Conservation (phyloP, 257 asterid genomes). For the Mitragyna speciosa region DNA sequence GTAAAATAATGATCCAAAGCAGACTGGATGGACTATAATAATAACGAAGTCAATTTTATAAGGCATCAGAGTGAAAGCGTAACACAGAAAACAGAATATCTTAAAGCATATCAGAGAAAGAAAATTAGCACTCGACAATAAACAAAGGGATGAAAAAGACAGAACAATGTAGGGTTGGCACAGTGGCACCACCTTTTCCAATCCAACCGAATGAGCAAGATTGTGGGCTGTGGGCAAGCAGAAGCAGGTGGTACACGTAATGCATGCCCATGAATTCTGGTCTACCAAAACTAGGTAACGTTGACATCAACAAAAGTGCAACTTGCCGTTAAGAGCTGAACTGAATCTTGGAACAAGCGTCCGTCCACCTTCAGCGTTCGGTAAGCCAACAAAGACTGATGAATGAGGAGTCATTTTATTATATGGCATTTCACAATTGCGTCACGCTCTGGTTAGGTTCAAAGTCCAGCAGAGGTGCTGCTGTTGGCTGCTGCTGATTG, state of each 20-base stretch:
- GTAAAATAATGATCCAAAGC: background rate
- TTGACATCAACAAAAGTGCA: background rate
- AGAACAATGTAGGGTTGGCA: background rate
- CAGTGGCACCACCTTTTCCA: background rate
- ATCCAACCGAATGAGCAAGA: background rate
- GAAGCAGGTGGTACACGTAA: slow-evolving; percentile 16
- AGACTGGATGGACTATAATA: too few relatives aligned
- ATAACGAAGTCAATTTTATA: background rate
- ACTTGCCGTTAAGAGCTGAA: background rate
- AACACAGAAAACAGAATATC: too few relatives aligned
- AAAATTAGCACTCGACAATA: background rate
- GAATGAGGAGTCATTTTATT: background rate
- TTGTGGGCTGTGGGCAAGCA: slow-evolving; percentile 5
- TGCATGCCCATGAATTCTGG: background rate
- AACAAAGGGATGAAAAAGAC: background rate
- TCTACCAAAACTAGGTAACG: background rate
- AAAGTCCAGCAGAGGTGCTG: background rate
- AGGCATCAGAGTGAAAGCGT: background rate
- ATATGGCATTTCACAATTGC: background rate
- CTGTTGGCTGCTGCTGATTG: background rate
- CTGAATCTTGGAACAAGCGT: background rate
- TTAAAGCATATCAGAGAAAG: background rate
- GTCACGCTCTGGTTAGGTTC: background rate
- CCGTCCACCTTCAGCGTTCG: background rate
- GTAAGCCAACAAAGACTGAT: background rate